Percentiles rank a stretch among this genome's conserved stretches.
These are phyloP conservation scores for Phytopythium cucurbitacearum DNA, from an alignment of 352 stramenopile species.

Conservation along the genomic window DNA sequence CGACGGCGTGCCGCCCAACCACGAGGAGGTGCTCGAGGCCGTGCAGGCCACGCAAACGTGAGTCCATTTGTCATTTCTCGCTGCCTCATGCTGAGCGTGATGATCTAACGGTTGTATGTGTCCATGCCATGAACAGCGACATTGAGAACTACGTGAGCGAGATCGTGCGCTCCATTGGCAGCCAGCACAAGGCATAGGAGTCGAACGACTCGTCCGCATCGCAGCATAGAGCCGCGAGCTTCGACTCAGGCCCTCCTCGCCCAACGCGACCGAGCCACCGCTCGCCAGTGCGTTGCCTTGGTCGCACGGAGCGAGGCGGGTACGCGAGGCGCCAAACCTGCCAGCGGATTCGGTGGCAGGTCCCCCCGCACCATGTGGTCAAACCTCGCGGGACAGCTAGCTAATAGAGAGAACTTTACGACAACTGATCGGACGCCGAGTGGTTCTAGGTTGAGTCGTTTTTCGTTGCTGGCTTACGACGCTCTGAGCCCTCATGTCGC, in stretches of 20 bases:
- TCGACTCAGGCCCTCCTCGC: too few species aligned
- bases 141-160: constrained; percentile 50
- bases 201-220: not conserved
- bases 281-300: too few species aligned
- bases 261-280: too few species aligned
- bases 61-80: too few species aligned
- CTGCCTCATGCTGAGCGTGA: constrained; percentile 16
- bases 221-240: not conserved
- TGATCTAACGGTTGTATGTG: constrained; percentile 10
- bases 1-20: constrained; percentile 76
- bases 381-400: too few species aligned
- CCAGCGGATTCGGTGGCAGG: too few species aligned
- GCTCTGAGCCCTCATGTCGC: constrained; percentile 1
- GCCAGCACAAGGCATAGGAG: constrained; percentile 19
- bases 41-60: constrained; percentile 55
- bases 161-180: constrained; percentile 39
- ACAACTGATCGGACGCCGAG: too few species aligned
- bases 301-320: too few species aligned
- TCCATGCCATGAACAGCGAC: constrained; percentile 11
- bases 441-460: not conserved
- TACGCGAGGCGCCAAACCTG: too few species aligned
- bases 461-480: constrained; percentile 4
- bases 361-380: too few species aligned
- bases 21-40: constrained; percentile 93
- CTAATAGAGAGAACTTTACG: too few species aligned